Evolutionary conservation across 2,329 filamentous ascomycete species (phyloP).

Genomic region (Epicoccum nigrum): DNA sequence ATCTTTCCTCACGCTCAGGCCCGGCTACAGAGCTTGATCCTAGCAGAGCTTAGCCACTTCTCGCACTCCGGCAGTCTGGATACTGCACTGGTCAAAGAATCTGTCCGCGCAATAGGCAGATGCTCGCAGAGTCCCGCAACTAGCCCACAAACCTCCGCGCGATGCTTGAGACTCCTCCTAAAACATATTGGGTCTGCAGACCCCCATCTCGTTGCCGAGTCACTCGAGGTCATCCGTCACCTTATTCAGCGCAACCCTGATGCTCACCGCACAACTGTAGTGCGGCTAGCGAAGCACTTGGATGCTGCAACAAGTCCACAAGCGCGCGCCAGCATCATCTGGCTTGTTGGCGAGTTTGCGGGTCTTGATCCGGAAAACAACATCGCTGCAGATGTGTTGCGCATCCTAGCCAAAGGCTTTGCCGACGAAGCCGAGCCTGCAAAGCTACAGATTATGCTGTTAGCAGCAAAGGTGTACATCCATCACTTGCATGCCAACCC

Average conservation of each 20-base stretch:
- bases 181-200: conserved; percentile 88
- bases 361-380: conserved; percentile 81
- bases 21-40: conserved; percentile 81
- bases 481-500: conserved; percentile 76
- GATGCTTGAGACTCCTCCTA: conserved; percentile 83
- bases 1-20: conserved; percentile 83
- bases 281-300: conserved; percentile 87
- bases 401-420: conserved; percentile 87
- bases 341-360: conserved; percentile 94
- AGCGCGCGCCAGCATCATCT: conserved; percentile 92
- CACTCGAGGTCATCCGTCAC: conserved; percentile 91
- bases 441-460: conserved; percentile 87
- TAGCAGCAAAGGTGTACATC: conserved; percentile 96
- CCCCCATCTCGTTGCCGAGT: conserved; percentile 86
- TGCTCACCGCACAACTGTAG: conserved; percentile 81
- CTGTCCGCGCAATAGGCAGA: conserved; percentile 88
- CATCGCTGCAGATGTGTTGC: conserved; percentile 88
- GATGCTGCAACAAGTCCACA: conserved; percentile 87
- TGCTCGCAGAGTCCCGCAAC: conserved; percentile 73
- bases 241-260: conserved; percentile 89
- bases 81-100: conserved; percentile 80
- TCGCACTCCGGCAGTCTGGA: conserved; percentile 84
- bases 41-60: conserved; percentile 94
- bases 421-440: conserved; percentile 81
- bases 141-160: conserved; percentile 59